These are phyloP conservation scores for Lachancea thermotolerans DNA, from an alignment of 805 yeast species.

Conservation along the genomic window DNA sequence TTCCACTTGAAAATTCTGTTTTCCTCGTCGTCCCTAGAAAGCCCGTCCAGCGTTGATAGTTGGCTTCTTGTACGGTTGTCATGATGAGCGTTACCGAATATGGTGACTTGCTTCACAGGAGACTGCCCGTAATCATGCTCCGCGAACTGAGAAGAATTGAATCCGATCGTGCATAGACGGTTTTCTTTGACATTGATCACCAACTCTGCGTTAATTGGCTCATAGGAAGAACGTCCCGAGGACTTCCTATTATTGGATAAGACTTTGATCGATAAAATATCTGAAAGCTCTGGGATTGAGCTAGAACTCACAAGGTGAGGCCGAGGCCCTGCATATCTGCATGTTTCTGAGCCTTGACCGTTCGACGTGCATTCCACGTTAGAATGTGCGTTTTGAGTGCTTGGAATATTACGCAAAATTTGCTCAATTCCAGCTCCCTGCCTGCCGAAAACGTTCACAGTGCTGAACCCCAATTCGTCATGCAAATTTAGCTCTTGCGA, in stretches of 20 bases:
- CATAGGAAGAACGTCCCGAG: conserved; percentile 45
- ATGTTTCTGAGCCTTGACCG: conserved; percentile 45
- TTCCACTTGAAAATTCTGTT: conserved; percentile 45
- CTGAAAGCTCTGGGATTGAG: conserved; percentile 28
- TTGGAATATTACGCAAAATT: conserved; percentile 56
- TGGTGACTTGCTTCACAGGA: conserved; percentile 58
- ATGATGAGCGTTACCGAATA: conserved; percentile 35
- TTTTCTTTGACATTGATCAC: conserved; percentile 51
- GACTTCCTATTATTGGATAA: conserved; percentile 42
- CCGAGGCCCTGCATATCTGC: conserved; percentile 45
- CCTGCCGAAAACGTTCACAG: conserved; percentile 46
- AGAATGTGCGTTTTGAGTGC: conserved; percentile 37
- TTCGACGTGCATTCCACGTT: conserved; percentile 32
- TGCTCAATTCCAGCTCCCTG: conserved; percentile 38
- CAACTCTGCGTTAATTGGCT: conserved; percentile 60
- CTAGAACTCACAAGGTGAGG: conserved; percentile 42
- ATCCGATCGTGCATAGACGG: conserved; percentile 56
- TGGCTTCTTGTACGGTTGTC: conserved; percentile 5
- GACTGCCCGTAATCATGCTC: conserved; percentile 35
- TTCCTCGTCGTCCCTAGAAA: conserved; percentile 32
- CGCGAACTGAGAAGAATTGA: conserved; percentile 43
- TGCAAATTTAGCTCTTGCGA: conserved; percentile 52
- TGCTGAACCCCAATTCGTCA: conserved; percentile 24
- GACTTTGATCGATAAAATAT: conserved; percentile 44
- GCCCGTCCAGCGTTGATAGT: conserved; percentile 18